phyloP scores from a whole-genome alignment of 75 land plant genomes.

The Gnetum montanum region DNA sequence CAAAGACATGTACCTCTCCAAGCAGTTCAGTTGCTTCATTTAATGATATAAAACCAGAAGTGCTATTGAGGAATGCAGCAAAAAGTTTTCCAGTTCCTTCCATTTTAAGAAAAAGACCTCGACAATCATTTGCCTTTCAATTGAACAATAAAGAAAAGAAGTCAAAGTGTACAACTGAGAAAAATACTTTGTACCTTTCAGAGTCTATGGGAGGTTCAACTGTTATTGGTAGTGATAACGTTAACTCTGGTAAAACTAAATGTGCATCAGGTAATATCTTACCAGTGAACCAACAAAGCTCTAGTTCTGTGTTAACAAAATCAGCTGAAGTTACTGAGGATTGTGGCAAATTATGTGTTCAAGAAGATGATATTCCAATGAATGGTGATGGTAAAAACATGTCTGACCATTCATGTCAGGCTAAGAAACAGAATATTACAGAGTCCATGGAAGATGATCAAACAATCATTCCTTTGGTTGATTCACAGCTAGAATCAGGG shows the following conservation, averaged over 20 bases:
- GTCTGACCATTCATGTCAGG: background rate
- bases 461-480: background rate
- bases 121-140: background rate
- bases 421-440: background rate
- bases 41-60: constrained; percentile 1
- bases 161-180: background rate
- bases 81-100: constrained; percentile 7
- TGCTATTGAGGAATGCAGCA: constrained; percentile 6
- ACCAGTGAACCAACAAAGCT: background rate
- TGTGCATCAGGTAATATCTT: background rate
- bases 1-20: background rate
- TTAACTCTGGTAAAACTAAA: background rate
- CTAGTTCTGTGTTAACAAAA: background rate
- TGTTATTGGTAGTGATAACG: background rate
- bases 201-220: background rate
- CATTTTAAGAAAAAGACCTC: constrained; percentile 9
- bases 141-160: background rate
- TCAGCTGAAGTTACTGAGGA: background rate
- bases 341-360: background rate
- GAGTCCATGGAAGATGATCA: background rate
- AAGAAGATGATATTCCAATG: background rate
- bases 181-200: background rate
- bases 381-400: background rate
- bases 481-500: too few relatives aligned
- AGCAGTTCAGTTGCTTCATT: background rate